Evolutionary conservation across 305 asterid genomes (phyloP).

Genomic region (Fraxinus dipetala): DNA sequence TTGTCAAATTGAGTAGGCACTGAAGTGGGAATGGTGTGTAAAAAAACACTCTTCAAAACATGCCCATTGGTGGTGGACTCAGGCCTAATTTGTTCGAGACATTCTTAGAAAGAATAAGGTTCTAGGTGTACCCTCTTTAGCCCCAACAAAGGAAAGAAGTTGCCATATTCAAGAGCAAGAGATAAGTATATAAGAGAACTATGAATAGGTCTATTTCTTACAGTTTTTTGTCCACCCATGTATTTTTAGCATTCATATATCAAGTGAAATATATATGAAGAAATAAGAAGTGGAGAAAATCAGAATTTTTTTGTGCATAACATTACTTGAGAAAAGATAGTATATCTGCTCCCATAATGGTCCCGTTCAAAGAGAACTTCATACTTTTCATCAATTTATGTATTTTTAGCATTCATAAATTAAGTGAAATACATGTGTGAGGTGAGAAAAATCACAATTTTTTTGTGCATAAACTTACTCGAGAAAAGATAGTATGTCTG

Average conservation of each 20-base stretch:
- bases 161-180: background rate
- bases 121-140: background rate
- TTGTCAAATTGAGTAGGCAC: background rate
- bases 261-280: background rate
- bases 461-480: slow-evolving; percentile 60
- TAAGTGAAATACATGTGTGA: slow-evolving; percentile 1
- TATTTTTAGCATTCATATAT: slow-evolving; percentile 3
- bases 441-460: slow-evolving; percentile 10
- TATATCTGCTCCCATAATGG: slow-evolving; percentile 55
- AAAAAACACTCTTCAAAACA: background rate
- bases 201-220: background rate
- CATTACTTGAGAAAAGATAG: slow-evolving; percentile 76
- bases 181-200: background rate
- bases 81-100: background rate
- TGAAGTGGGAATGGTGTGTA: background rate
- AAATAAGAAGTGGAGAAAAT: slow-evolving; percentile 10
- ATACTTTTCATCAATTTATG: slow-evolving; percentile 30
- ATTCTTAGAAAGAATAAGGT: background rate
- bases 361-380: slow-evolving; percentile 77
- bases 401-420: background rate
- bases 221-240: background rate
- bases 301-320: slow-evolving; percentile 30
- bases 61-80: background rate
- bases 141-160: background rate
- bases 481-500: slow-evolving; percentile 69